Evolutionary conservation across 805 yeast species (phyloP), one percentile per base, ranked within the genome.

Genomic region (Hagleromyces aurorensis): DNA sequence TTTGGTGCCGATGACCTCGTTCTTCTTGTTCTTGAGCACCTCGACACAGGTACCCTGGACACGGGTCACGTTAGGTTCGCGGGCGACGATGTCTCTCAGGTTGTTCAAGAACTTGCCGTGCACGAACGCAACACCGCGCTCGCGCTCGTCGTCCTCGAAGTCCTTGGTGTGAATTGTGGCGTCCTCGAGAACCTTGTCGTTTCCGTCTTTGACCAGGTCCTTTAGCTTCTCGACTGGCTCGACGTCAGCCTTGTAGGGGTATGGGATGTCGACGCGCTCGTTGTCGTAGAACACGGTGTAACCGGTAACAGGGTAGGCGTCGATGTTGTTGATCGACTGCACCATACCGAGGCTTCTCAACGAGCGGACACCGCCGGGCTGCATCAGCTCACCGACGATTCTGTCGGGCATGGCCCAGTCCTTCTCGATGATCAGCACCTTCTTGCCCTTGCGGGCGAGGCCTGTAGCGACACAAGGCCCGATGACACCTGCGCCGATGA

Each of bases 401-500:
- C 99, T 69, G 57, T 91, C 96, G 2, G 98, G 98, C 55, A 75
- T 80, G 13, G 72, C 57, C 84, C 96, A 83, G 51, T 85, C 96
- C 39, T 96, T 70, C 53, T 91, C 99, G 11, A 80, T 64, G 9
- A 67, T 57, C 8, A 75, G 54, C 6, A 91, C 96, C 29, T 69
- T 68, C 43, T 94, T 69, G 18, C 97, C 97, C 49, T 83, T 93
- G 45, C 89, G 70, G 1, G 95, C 97, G 32, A 91, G 61, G 3
- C 82, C 86, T 1, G 86, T 80, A 24, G 96, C 96, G 12, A 89
- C 67, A 33, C 89, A 78, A 2, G 98, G 96, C 1, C 99, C 98
- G 14, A 85, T 78, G 13, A 89, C 94, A 33, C 98, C 98, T n/a
- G 97, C 96, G n/a, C 98, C 98, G 21, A 91, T 75, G 15, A 91